Base-by-base conservation (phyloP, 805 yeast genomes). In the Metschnikowia corniflorae region DNA sequence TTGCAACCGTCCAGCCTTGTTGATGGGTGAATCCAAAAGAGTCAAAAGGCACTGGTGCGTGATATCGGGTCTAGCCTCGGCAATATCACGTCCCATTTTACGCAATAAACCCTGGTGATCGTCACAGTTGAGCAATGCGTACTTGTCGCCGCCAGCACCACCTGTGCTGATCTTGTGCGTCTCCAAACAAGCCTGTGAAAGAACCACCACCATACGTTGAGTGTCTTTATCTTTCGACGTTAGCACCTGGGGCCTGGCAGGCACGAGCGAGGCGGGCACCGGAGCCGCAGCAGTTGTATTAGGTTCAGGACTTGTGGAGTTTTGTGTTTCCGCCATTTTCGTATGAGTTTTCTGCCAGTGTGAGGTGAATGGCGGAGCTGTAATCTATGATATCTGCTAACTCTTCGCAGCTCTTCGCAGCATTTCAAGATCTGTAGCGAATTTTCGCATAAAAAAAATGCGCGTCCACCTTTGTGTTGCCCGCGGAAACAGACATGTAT, bases 51-150 rank as follows among this genome's bases (percentile, higher is more conserved):
- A 93, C 65, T 91, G 98, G 60, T 93, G 98, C 29, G 98, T 93
- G 54, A 93, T 93, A 61, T 93, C 98, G n/a, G 98, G 98, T 62
- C 98, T 80, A 6, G 97, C 97, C 58, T 93, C 98, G 32, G 95
- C 86, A 46, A 93, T 91, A 57, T 93, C 97, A 58, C 97, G 78
- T 35, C 95, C 95, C 95, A 91, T 87, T 59, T 88, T 91, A 61
- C 91, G 83, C 53, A 93, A 70, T 35, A 91, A 70, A 12, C 97
- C 97, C 67, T 93, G 98, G 61, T 93, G 98, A 60, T 93, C 98
- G 61, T 93, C 98, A 71, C 98, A 93, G 68, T 93, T 93, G 55
- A 93, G 72, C 43, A 93, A 67, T 0, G 95, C 97, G 57, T 82
- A 93, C 61, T 93, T 87, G 57, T 93, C 97, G 23, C 72, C 73